phyloP scores from a whole-genome alignment of 208 protist genomes.

The Leishmania mexicana region DNA sequence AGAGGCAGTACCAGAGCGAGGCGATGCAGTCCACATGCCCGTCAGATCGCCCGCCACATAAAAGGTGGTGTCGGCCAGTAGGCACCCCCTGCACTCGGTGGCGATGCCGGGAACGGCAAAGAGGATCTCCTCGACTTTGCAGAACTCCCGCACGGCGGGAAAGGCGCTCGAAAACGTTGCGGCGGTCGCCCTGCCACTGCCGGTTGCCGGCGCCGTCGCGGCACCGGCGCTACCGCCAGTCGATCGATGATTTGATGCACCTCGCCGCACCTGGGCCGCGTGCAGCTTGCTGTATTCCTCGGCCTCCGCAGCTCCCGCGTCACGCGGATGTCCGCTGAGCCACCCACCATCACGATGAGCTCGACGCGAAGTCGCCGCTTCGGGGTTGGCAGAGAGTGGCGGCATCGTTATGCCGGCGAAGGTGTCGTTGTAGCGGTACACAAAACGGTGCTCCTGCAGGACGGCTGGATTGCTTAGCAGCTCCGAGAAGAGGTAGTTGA shows the following conservation, averaged over 20 bases:
- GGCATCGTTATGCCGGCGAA: conserved; percentile 71
- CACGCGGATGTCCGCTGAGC: neutral
- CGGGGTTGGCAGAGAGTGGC: conserved; percentile 27
- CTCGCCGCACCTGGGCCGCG: conserved; percentile 7
- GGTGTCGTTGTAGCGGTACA: conserved; percentile 76
- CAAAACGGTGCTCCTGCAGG: conserved; percentile 49
- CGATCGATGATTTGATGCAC: neutral
- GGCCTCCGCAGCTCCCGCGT: neutral
- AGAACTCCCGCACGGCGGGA: conserved; percentile 71
- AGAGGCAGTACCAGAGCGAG: neutral
- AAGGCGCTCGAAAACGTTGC: conserved; percentile 16
- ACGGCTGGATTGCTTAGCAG: conserved; percentile 48
- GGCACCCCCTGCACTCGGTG: conserved; percentile 83
- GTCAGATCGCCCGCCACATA: conserved; percentile 83
- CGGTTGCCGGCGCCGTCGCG: neutral
- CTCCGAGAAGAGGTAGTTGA: conserved; percentile 70
- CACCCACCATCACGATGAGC: neutral
- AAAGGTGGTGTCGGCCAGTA: conserved; percentile 87
- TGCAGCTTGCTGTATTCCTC: conserved; percentile 14
- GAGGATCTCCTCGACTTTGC: conserved; percentile 86
- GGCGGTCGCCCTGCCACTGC: neutral
- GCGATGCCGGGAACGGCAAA: conserved; percentile 87
- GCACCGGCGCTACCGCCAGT: neutral
- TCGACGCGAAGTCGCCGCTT: neutral
- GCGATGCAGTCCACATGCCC: conserved; percentile 51